phyloP scores from a whole-genome alignment of 371 early-diverging fungal genomes.

The Coemansia sp. region DNA sequence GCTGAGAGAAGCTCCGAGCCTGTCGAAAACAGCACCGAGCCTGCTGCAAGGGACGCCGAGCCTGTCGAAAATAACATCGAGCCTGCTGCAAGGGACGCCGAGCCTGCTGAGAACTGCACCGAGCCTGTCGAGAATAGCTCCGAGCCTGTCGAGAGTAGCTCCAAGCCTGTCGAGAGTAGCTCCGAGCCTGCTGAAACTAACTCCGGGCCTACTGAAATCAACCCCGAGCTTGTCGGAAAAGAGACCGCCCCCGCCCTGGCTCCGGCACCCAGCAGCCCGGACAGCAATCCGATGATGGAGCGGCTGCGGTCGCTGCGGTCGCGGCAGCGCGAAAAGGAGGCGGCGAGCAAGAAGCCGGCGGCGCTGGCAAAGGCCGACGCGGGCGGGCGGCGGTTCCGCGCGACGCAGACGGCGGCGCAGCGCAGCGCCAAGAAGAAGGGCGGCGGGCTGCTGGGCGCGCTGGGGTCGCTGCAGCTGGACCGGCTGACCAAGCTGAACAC shows the following conservation, averaged over 20 bases:
- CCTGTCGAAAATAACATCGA: neutral
- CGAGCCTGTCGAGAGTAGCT: too few species aligned
- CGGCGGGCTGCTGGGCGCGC: slow-evolving; percentile 17
- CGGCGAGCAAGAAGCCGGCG: neutral
- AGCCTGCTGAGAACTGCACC: neutral
- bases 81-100: neutral
- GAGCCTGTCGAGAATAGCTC: neutral
- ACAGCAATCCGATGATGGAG: slow-evolving; percentile 8
- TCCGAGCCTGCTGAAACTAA: neutral
- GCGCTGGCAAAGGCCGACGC: neutral
- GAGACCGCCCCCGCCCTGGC: neutral
- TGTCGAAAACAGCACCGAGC: neutral
- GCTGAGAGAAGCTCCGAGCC: neutral
- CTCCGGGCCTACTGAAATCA: neutral
- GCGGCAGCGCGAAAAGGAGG: slow-evolving; percentile 16
- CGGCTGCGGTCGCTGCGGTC: slow-evolving; percentile 42
- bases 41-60: neutral
- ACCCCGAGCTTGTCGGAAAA: neutral
- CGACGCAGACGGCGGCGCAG: slow-evolving; percentile 19
- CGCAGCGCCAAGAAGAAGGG: too few species aligned
- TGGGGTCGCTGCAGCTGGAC: slow-evolving; percentile 44
- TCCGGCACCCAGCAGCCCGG: neutral
- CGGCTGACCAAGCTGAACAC: slow-evolving; percentile 48
- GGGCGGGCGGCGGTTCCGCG: slow-evolving; percentile 22
- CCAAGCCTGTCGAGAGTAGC: neutral